These are phyloP conservation scores for Pichia pseudocactophila DNA, from an alignment of 805 yeast species.

Conservation along the genomic window DNA sequence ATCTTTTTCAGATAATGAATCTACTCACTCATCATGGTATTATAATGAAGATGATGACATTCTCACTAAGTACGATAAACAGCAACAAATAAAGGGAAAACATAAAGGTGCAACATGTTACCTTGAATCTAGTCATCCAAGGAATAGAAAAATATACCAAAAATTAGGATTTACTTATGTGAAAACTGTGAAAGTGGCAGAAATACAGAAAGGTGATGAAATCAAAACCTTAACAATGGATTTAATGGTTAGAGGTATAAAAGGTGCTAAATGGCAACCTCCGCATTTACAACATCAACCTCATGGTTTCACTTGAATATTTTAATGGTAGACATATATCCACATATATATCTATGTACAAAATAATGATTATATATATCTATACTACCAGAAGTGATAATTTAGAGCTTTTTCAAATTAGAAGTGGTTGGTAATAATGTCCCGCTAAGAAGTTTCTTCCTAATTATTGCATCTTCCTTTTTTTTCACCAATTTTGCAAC, in stretches of 20 bases:
- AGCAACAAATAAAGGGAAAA: conserved; percentile 21
- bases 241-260: conserved; percentile 31
- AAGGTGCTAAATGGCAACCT: conserved; percentile 28
- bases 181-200: conserved; percentile 28
- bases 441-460: conserved; percentile 28
- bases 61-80: conserved; percentile 26
- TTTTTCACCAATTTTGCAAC: conserved; percentile 22
- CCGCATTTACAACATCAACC: conserved; percentile 10
- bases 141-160: conserved; percentile 43
- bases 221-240: conserved; percentile 27
- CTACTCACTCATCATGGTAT: conserved; percentile 29
- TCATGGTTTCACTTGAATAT: too few species aligned
- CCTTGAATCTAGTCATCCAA: conserved; percentile 49
- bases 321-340: too few species aligned
- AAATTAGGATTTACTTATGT: conserved; percentile 42
- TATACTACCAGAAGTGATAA: too few species aligned
- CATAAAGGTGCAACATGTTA: conserved; percentile 32
- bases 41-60: conserved; percentile 29
- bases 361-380: too few species aligned
- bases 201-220: conserved; percentile 22
- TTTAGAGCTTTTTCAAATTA: conserved; percentile 13
- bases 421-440: conserved; percentile 33
- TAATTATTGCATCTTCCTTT: conserved; percentile 27
- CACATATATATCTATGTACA: background rate
- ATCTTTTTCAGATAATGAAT: conserved; percentile 25